Base-by-base conservation (phyloP, 768 basidiomycete genomes). In the Suillus occidentalis region DNA sequence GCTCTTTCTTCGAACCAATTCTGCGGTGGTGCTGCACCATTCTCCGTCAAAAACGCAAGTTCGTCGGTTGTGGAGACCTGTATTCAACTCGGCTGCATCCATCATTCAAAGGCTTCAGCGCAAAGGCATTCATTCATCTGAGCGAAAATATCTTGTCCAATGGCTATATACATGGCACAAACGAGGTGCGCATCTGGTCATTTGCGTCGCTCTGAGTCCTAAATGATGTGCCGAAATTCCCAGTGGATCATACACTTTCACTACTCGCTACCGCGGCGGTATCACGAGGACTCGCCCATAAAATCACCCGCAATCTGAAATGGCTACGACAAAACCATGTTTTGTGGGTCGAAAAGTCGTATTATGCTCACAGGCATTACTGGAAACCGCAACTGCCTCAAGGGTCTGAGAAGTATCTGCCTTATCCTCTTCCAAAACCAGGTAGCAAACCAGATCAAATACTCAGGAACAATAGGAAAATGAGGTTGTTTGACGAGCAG, bases 181-280 rank as follows among this genome's bases (percentile, higher is more conserved):
- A 64, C 83, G 86, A 70, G 81, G 90, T 88, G 37, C 60, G 77
- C 49, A 31, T n/a, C 37, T 0, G n/a, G 39, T 58, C 8, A 6
- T 62, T 18, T 22, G 47, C 43, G 10, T 31, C 6, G 52, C 55
- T 71, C 63, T n/a, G 62, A 40, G 45, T 50, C 60, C 31, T 55
- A 31, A 31, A 34, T 34, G 18, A 2, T 53, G 5, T 31, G 12
- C 12, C 12, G 12, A 14, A 45, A 31, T 39, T 50, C 2, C 14
- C 65, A 93, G 91, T 90, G 74, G 90, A 92, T 70, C 83, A 81
- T 65, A 91, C 90, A 0, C 79, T 92, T 47, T 79, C 81, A 39
- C 68, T 92, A 10, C 72, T 92, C 55, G 82, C 85, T 74, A 84
- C 80, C 34, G 88, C 91, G n/a, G 83, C 85, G 4, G 79, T 80